A percentile compares a stretch with the other conserved stretches of the same genome.
Evolutionary conservation across 2,329 filamentous ascomycete genomes (phyloP).

Genomic region (Trichoderma lentiforme): DNA sequence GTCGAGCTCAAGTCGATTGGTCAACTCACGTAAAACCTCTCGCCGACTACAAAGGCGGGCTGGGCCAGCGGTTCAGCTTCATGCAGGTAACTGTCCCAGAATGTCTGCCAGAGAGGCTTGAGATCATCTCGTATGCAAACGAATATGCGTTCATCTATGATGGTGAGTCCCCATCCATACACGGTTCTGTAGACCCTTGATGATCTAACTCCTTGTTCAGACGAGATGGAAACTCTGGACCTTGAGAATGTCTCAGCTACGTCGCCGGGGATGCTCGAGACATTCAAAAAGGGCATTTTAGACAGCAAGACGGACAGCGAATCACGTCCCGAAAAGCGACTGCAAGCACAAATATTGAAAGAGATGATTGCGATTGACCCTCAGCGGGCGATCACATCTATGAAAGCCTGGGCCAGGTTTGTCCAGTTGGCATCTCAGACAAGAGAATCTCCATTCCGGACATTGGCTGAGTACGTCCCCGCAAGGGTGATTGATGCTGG

Average conservation of each 20-base stretch:
- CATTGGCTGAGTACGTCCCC: background rate
- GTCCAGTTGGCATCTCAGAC: background rate
- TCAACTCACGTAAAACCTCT: background rate
- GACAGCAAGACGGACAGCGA: background rate
- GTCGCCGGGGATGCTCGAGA: background rate
- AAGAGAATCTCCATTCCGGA: background rate
- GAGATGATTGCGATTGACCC: background rate
- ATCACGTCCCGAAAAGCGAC: background rate
- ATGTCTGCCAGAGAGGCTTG: background rate
- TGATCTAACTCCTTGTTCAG: background rate
- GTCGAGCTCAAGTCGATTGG: background rate
- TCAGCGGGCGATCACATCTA: background rate
- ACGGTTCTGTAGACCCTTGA: no score
- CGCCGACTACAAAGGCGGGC: background rate
- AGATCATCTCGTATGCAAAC: background rate
- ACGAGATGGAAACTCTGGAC: background rate
- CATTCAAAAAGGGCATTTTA: background rate
- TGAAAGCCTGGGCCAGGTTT: background rate
- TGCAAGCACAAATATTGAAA: background rate
- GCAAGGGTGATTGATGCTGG: background rate
- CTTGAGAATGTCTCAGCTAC: background rate
- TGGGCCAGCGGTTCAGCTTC: background rate
- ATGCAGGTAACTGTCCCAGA: background rate
- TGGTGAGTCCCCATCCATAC: background rate
- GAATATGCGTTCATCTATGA: background rate